Conservation (phyloP, 1,284 basidiomycete species). For the Cryptococcus sp. region DNA sequence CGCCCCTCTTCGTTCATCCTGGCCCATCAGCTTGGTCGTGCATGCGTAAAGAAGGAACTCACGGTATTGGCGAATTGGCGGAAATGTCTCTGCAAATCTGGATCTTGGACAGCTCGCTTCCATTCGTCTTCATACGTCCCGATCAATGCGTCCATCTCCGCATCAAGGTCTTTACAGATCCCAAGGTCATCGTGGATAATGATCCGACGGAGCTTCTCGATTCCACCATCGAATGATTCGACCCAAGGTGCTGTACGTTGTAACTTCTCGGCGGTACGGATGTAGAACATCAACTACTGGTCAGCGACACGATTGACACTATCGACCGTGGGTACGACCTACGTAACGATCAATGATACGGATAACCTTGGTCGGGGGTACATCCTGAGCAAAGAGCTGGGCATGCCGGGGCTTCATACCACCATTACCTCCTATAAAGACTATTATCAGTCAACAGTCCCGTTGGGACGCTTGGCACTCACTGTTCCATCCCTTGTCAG, state of each 20-base stretch:
- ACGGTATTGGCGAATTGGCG: constrained; percentile 66
- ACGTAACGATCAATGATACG: constrained; percentile 64
- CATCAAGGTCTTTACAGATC: constrained; percentile 67
- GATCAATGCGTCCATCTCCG: constrained; percentile 64
- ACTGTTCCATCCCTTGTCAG: constrained; percentile 71
- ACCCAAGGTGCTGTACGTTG: constrained; percentile 72
- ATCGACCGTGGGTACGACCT: no score
- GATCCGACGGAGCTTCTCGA: constrained; percentile 63
- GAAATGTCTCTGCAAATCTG: constrained; percentile 57
- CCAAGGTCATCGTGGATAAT: constrained; percentile 71
- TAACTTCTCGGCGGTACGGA: constrained; percentile 64
- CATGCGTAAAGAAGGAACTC: constrained; percentile 2
- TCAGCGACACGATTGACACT: background rate
- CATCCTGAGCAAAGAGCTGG: constrained; percentile 55
- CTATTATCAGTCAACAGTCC: constrained; percentile 33
- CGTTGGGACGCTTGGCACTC: constrained; percentile 18
- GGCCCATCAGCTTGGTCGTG: background rate
- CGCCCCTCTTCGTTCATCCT: constrained; percentile 54
- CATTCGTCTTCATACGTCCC: constrained; percentile 69
- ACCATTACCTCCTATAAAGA: constrained; percentile 70
- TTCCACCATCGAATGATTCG: constrained; percentile 65
- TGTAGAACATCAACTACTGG: constrained; percentile 59
- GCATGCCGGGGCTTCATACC: constrained; percentile 63
- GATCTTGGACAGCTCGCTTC: constrained; percentile 61
- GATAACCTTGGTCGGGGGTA: constrained; percentile 61